These are phyloP conservation scores for Eutypella sp. DNA, from an alignment of 2,329 filamentous ascomycete genomes.

Conservation along the genomic window DNA sequence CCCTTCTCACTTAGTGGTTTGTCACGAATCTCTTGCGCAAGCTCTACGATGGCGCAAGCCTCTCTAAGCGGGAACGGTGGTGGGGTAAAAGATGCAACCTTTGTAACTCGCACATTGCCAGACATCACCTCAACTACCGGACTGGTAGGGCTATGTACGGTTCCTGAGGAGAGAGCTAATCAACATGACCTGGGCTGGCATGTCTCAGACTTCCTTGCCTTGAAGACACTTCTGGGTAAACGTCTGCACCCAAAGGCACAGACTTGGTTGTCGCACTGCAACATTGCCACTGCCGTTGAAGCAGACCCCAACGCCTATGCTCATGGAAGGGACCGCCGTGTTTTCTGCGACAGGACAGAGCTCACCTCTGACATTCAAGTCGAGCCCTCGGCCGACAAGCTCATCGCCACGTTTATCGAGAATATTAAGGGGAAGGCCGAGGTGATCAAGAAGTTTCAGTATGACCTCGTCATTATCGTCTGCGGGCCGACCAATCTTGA, in stretches of 20 bases:
- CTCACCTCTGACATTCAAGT: conserved; percentile 16
- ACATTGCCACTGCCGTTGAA: conserved; percentile 14
- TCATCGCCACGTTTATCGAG: conserved; percentile 16
- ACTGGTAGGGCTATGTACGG: conserved; percentile 22
- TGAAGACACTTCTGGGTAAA: conserved; percentile 20
- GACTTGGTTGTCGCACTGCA: conserved; percentile 21
- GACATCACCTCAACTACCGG: conserved; percentile 10
- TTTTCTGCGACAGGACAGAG: conserved; percentile 10
- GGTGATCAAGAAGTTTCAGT: conserved; percentile 3
- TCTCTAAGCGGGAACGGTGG: not conserved
- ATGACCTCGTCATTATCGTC: conserved; percentile 20
- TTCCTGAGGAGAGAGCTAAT: conserved; percentile 16
- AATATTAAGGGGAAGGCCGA: conserved; percentile 12
- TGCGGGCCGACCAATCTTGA: conserved; percentile 23
- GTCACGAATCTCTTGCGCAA: too few relatives aligned
- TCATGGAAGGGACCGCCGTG: conserved; percentile 19
- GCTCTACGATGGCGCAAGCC: not conserved
- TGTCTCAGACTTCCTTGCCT: conserved; percentile 24
- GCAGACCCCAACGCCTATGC: conserved; percentile 14
- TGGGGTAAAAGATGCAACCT: conserved; percentile 8
- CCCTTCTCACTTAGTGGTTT: too few relatives aligned
- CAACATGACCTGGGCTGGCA: conserved; percentile 24
- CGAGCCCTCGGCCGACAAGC: conserved; percentile 9
- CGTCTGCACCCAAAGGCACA: conserved; percentile 13
- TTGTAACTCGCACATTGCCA: conserved; percentile 17